Evolutionary conservation across 768 basidiomycete genomes (phyloP).

Genomic region (Galerina marginata): DNA sequence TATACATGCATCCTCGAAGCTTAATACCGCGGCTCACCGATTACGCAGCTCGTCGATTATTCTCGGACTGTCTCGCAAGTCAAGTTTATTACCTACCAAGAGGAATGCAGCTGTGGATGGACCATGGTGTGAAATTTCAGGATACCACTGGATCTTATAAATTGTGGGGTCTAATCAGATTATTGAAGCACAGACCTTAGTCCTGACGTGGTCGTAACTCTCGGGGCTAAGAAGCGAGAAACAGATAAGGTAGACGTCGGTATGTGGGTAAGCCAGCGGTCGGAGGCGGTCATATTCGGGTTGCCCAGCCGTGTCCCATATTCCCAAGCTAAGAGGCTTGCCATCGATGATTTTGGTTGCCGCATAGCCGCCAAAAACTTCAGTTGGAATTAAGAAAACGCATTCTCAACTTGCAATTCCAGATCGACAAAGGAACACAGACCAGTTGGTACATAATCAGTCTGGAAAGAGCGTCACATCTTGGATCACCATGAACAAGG

Average conservation of each 20-base stretch:
- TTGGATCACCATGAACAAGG: too few relatives aligned
- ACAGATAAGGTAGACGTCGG: slow-evolving; percentile 8
- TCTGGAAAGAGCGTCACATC: too few relatives aligned
- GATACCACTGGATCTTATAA: neutral
- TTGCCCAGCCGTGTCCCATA: slow-evolving; percentile 5
- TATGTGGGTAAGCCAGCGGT: slow-evolving; percentile 5
- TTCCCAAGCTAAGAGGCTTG: neutral
- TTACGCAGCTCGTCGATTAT: neutral
- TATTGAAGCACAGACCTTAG: neutral
- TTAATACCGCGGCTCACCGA: neutral
- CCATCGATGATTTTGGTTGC: neutral
- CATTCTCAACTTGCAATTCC: too few relatives aligned
- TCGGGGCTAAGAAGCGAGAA: slow-evolving; percentile 5
- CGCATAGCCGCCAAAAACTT: neutral
- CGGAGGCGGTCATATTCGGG: slow-evolving; percentile 8
- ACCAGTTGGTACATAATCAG: too few relatives aligned
- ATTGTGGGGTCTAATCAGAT: neutral
- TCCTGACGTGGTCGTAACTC: slow-evolving; percentile 5
- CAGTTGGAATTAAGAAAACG: too few relatives aligned
- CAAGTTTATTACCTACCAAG: slow-evolving; percentile 8
- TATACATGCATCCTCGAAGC: neutral
- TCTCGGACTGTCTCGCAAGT: neutral
- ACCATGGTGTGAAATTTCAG: neutral
- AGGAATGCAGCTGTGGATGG: neutral
- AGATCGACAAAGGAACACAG: too few relatives aligned